Evolutionary conservation across 768 basidiomycete species (phyloP), one percentile per base, ranked within the genome.

Genomic region (Leccinellum rugosiceps): DNA sequence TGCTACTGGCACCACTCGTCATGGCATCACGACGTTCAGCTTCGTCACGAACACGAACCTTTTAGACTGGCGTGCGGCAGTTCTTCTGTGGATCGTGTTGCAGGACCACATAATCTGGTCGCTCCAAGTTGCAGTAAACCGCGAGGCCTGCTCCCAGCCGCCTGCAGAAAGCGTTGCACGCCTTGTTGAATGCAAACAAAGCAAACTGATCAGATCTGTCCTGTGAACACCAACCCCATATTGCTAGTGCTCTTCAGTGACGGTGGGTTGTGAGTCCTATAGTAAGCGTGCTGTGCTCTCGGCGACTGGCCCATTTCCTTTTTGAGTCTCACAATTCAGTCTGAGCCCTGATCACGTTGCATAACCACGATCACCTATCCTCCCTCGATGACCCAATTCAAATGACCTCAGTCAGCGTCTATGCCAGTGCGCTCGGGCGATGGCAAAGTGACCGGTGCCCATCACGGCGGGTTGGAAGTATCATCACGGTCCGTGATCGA

Each of bases 381-480:
- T 38, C 35, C 35, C 38, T 38, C 38, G 38, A 38, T n/a, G 17
- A 38, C 38, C 8, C 38, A 38, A n/a, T n/a, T 38, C 38, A 0
- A n/a, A 38, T 38, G 38, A 38, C 9, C n/a, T 38, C 38, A 38
- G 0, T 9, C 19, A 48, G 53, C 55, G 52, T 59, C 26, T 55
- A 51, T 38, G 9, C 17, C 15, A 34, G 4, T 6, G n/a, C 38
- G 34, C 5, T 3, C 26, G 62, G 60, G 61, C 1, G 1, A 23
- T 32, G 58, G 64, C 9, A 49, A 49, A 50, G 7, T 60, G 1
- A 44, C 66, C 65, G 58, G 25, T 8, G 26, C 32, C 17, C 19
- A 2, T 60, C 46, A 23, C 48, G 26, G 46, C 14, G 26, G 49
- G 52, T 28, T 26, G 1, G 13, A 2, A 2, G 26, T 31, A 30